Base-by-base conservation (phyloP, 345 rosid genomes). In the Lumnitzera racemosa region DNA sequence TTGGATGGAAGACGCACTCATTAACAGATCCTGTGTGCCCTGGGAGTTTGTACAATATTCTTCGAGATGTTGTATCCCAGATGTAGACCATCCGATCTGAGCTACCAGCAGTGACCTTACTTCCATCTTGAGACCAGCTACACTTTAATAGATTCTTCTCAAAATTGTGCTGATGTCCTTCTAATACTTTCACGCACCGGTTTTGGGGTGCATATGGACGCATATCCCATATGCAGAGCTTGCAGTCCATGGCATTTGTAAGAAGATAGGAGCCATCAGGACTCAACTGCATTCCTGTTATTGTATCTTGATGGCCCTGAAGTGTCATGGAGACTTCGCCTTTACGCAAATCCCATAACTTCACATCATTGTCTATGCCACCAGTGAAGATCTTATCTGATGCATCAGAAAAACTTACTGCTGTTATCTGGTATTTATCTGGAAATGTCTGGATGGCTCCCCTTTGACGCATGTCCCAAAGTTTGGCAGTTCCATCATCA, bases 381-480 rank as follows among this genome's bases (percentile, higher is more conserved):
- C 97, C 97, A 0, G 92, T 88, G 76, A 80, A 94, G 57, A 90
- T 90, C 83, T 83, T 94, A 75, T 90, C 99, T 0, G 96, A 91
- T 49, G 96, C 92, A 79, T 88, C 97, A 0, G 99, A 88, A 82
- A 90, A 94, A 62, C 87, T 69, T 15, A 90, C 99, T 0, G 99
- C 97, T 0, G 97, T 90, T 68, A 94, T 94, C 65, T 94, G 99
- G 81, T 90, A 94, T 70, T 86, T 94, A 61, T 94, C 97, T 0
- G 99, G 99, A 61, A 90, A 90, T 47, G 99, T 94, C 63, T 90
- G 97, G 61, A 94, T 90, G n/a, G 99, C 99, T 71, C 96, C 97
- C 61, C 97, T 76, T 74, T 90, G 99, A 64, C 97, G 87, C 95
- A 94, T 81, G 65, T 94, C 97, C 96, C 99, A 94, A 20, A 94